These are phyloP conservation scores for Nakazawaea sp. DNA, from an alignment of 805 yeast genomes.

Conservation along the genomic window DNA sequence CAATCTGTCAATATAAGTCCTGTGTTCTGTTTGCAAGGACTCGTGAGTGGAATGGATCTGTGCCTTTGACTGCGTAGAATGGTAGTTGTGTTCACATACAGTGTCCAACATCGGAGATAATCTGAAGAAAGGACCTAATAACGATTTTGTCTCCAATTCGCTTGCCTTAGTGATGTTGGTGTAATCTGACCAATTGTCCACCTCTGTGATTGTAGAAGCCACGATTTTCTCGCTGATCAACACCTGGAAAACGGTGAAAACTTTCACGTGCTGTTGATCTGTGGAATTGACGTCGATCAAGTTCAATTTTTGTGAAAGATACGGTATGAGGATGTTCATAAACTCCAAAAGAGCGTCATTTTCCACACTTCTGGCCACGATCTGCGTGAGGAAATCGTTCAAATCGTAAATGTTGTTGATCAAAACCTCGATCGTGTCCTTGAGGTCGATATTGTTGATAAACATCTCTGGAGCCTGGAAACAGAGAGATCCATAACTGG, in stretches of 20 bases:
- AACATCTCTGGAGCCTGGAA: conserved; percentile 67
- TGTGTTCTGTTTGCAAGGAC: conserved; percentile 59
- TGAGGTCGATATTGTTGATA: conserved; percentile 29
- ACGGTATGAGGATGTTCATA: conserved; percentile 44
- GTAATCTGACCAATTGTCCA: conserved; percentile 43
- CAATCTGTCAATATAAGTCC: conserved; percentile 50
- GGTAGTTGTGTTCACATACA: conserved; percentile 41
- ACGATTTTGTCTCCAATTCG: conserved; percentile 51
- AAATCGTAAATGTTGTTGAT: conserved; percentile 17
- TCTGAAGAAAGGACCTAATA: conserved; percentile 72
- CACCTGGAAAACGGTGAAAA: conserved; percentile 48
- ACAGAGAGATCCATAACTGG: conserved; percentile 61
- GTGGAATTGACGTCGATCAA: conserved; percentile 40
- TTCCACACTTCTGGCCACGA: conserved; percentile 52
- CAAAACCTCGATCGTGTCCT: conserved; percentile 20
- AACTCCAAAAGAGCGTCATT: conserved; percentile 63
- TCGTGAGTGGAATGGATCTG: conserved; percentile 46
- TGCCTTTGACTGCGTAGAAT: conserved; percentile 25
- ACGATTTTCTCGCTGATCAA: conserved; percentile 55
- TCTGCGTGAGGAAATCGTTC: conserved; percentile 46
- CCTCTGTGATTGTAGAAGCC: conserved; percentile 51
- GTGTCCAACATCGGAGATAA: conserved; percentile 64
- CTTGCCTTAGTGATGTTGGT: conserved; percentile 37
- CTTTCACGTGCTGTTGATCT: conserved; percentile 36
- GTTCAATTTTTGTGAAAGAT: conserved; percentile 29